Evolutionary conservation across 495 filamentous ascomycete species (phyloP), one percentile per base, ranked within the genome.

Genomic region (Neurospora discreta): DNA sequence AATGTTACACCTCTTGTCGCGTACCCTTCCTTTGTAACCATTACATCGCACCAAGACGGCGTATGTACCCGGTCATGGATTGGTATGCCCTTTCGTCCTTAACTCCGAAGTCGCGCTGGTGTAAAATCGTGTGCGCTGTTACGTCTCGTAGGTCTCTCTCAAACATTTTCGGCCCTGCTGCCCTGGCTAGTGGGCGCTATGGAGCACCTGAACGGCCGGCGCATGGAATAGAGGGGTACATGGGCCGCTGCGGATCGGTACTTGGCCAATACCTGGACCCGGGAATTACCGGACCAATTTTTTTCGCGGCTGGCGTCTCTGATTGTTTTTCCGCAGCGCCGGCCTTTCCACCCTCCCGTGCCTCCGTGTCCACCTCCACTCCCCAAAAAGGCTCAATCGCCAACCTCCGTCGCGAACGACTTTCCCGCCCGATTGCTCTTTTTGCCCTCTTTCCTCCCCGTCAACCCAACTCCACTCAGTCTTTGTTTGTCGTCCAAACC

Each of bases 401-500:
- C 73, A 71, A 70, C 75, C 42, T 73, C 73, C 43, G 42, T 65
- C 73, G 73, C 75, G 76, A 74, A 78, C 78, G 72, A 77, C 72
- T 74, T 70, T 72, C 65, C 71, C 71, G 52, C 52, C 40, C 72
- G 69, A 36, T 67, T 26, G 71, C 58, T 72, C 79, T 78, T 73
- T 72, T 76, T 71, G 68, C 52, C 74, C 72, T 71, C 60, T 68
- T 73, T 43, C 68, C 74, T 46, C 69, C 60, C 71, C 73, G 68
- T 78, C 72, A 75, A 75, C 71, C 73, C 46, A 58, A 75, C 81
- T 78, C 79, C 78, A 77, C 76, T 78, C 80, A 72, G 67, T 79
- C 72, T 52, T 69, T 68, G 42, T 69, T 23, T 43, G 38, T 44
- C 52, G 72, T 70, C 71, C 46, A 69, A 40, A 39, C 42, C 20